Base-by-base conservation (phyloP, 2,329 filamentous ascomycete genomes). In the Sporothrix schenckii region DNA sequence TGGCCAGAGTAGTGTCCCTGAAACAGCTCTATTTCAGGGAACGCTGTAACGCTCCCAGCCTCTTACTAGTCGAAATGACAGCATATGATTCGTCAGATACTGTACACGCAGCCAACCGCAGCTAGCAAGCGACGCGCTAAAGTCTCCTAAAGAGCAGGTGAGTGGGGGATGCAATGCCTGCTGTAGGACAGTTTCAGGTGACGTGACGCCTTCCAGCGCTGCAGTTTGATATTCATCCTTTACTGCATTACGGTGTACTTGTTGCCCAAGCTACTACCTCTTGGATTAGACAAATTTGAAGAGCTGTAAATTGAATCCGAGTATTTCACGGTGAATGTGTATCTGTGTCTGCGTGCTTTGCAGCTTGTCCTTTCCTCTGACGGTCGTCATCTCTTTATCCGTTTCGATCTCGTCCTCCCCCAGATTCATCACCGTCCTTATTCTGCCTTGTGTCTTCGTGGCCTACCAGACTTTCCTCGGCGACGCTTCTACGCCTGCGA, bases 1-100 rank as follows among this genome's bases (percentile, higher is more conserved):
- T 13, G 56, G 34, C 56, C 56, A 61, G 39, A 34, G 21, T 21
- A 9, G 34, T 30, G 30, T 14, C 41, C 41, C 34, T 44, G 58
- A 63, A 63, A 63, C 58, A 30, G 54, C 54, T 39, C 53, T 9
- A 58, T 9, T 19, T 19, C 53, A 58, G 34, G 53, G 27, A 58
- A 47, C 21, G 58, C 58, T n/a, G 39, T 39, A 34, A 61, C 39
- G 54, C 21, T 44, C 16, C 58, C 58, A 63, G 58, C 58, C 58
- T 63, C 39, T 61, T 19, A 13, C 16, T 10, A n/a, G 19, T 9
- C 4, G 7, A 24, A 27, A 63, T 24, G 39, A 21, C 2, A 11
- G 3, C 30, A 19, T 47, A 3, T 63, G 58, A 63, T 63, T 63
- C n/a, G 58, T 3, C 13, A 13, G 21, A 9, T 19, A 27, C 2